Percentiles rank a stretch among this genome's conserved stretches.
phyloP scores from a whole-genome alignment of 202 grass and related monocot genomes.

The Zizania palustris region DNA sequence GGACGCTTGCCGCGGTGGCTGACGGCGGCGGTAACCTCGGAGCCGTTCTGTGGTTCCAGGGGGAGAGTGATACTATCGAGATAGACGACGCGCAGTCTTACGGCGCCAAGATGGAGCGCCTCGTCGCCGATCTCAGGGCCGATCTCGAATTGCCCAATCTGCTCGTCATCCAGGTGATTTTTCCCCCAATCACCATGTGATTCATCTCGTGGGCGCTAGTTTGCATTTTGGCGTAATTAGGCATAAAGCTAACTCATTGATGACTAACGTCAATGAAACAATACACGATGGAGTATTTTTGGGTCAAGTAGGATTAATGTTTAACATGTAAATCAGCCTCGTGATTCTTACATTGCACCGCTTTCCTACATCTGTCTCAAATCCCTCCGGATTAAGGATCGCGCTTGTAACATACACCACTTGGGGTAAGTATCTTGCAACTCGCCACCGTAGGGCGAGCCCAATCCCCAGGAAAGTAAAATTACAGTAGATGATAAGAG shows the following conservation, averaged over 20 bases:
- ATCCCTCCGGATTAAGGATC: neutral
- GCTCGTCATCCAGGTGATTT: constrained; percentile 71
- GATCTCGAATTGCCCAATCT: constrained; percentile 68
- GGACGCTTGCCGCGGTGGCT: constrained; percentile 53
- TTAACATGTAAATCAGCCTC: neutral
- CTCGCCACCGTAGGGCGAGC: neutral
- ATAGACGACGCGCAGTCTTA: constrained; percentile 64
- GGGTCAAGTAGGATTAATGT: neutral
- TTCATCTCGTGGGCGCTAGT: constrained; percentile 4
- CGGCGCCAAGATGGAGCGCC: constrained; percentile 60
- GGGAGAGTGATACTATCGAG: constrained; percentile 81
- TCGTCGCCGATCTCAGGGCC: constrained; percentile 68
- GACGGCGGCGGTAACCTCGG: constrained; percentile 53
- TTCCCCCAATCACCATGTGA: constrained; percentile 1
- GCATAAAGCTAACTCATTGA: constrained; percentile 18
- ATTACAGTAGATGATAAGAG: neutral
- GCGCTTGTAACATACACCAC: neutral
- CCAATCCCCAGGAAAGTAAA: neutral
- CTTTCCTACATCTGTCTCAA: neutral
- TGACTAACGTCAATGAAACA: neutral
- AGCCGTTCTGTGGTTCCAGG: constrained; percentile 90
- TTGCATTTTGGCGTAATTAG: neutral
- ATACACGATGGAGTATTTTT: neutral
- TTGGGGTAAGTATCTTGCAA: neutral
- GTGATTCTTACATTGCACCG: neutral